phyloP scores from a whole-genome alignment of 768 basidiomycete species.

The Agaricus sinodeliciosus region DNA sequence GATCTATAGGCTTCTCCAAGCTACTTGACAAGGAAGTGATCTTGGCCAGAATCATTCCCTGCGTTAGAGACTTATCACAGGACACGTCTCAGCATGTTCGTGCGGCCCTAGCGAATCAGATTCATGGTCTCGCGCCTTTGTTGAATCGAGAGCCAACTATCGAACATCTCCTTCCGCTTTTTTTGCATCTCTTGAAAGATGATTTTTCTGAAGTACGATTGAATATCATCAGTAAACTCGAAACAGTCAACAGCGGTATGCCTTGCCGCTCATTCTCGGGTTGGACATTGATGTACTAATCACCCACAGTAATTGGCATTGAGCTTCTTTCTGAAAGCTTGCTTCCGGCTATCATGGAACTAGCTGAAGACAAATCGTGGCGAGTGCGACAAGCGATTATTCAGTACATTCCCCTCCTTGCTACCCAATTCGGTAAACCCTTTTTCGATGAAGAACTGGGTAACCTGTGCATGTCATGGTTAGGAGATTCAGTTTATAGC shows the following conservation, averaged over 20 bases:
- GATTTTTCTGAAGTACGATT: conserved; percentile 97
- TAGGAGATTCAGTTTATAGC: conserved; percentile 96
- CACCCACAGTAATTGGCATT: conserved; percentile 84
- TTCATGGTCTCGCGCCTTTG: conserved; percentile 92
- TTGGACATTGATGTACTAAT: conserved; percentile 14
- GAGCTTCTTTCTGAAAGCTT: conserved; percentile 91
- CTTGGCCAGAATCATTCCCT: conserved; percentile 87
- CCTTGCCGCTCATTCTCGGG: conserved; percentile 5
- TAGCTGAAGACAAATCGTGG: conserved; percentile 99
- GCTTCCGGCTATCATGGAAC: conserved; percentile 93
- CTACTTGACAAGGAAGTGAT: conserved; percentile 92
- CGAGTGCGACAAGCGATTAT: conserved; percentile 99
- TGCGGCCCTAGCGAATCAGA: conserved; percentile 92
- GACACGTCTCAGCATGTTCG: conserved; percentile 96
- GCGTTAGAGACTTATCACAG: conserved; percentile 88
- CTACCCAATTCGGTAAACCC: conserved; percentile 91
- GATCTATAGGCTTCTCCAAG: conserved; percentile 77
- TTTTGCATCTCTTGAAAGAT: conserved; percentile 94
- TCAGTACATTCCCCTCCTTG: conserved; percentile 98
- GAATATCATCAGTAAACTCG: conserved; percentile 98
- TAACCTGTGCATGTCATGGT: conserved; percentile 97
- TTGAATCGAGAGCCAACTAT: conserved; percentile 91
- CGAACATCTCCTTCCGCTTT: conserved; percentile 93
- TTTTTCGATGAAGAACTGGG: conserved; percentile 98
- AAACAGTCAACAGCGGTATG: conserved; percentile 88